phyloP scores from a whole-genome alignment of 1,284 basidiomycete species.

The Sutorius eximius region DNA sequence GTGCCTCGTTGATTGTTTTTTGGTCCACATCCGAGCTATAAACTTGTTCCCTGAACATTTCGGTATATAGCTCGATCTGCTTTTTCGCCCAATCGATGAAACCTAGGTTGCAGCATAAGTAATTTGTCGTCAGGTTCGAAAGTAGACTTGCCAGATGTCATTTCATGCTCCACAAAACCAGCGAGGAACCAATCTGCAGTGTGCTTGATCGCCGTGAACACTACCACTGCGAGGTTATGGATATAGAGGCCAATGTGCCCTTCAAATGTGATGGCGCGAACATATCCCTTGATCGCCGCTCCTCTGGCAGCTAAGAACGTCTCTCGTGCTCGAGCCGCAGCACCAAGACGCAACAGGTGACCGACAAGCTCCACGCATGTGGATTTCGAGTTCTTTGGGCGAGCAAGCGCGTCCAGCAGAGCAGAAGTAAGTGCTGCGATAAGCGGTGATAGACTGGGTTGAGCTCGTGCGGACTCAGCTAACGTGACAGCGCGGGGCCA shows the following conservation, averaged over 20 bases:
- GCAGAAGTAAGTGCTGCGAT: constrained; percentile 71
- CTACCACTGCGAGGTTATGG: constrained; percentile 78
- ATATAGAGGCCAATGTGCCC: constrained; percentile 85
- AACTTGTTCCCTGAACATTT: constrained; percentile 89
- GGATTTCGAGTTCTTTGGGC: constrained; percentile 78
- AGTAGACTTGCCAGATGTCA: constrained; percentile 77
- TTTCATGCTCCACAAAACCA: constrained; percentile 93
- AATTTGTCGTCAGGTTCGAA: not conserved
- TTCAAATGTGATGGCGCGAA: constrained; percentile 87
- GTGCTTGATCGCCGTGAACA: constrained; percentile 90
- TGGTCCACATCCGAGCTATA: constrained; percentile 78
- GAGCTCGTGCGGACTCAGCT: constrained; percentile 80
- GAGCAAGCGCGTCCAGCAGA: constrained; percentile 73
- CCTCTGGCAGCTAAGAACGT: constrained; percentile 83
- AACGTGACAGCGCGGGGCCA: constrained; percentile 86
- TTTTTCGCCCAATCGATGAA: constrained; percentile 94
- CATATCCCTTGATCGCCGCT: constrained; percentile 72
- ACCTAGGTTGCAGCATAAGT: constrained; percentile 44
- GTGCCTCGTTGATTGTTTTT: constrained; percentile 70
- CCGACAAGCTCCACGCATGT: constrained; percentile 71
- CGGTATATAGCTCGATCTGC: constrained; percentile 82
- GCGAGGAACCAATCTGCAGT: constrained; percentile 98
- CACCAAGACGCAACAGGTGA: constrained; percentile 73
- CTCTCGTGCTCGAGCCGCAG: constrained; percentile 77
- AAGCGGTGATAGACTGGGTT: constrained; percentile 63